Evolutionary conservation across 2,329 filamentous ascomycete genomes (phyloP).

Genomic region (Trichoderma atroviride): DNA sequence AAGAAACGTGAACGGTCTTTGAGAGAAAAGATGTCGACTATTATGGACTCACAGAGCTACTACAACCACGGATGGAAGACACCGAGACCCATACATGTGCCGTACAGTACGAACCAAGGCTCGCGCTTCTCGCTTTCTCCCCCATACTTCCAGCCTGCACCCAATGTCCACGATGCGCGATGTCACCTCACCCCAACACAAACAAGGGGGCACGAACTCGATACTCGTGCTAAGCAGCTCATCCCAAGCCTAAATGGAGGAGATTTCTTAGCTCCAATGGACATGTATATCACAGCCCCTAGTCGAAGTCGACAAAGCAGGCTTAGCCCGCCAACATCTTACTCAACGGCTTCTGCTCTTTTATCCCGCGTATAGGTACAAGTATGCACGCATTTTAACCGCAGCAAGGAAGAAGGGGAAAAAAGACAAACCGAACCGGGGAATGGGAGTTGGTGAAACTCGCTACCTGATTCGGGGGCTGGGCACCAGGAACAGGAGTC

Average conservation of each 20-base stretch:
- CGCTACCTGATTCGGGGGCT: not conserved
- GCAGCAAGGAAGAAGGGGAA: not conserved
- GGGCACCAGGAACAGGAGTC: not conserved
- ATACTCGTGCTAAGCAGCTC: slow-evolving; percentile 2
- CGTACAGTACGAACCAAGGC: not conserved
- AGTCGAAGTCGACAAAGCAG: not conserved
- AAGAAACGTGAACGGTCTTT: not conserved
- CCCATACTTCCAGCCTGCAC: not conserved
- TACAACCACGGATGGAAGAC: not conserved
- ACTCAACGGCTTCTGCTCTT: not conserved
- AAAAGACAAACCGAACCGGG: not conserved
- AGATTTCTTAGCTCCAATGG: not conserved
- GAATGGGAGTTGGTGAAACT: slow-evolving; percentile 13
- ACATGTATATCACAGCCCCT: slow-evolving; percentile 7
- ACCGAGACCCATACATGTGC: not conserved
- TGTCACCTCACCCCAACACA: slow-evolving; percentile 21
- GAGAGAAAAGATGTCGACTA: not conserved
- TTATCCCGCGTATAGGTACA: not conserved
- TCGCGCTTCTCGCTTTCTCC: not conserved
- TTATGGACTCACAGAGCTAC: not conserved
- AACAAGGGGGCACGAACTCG: slow-evolving; percentile 1
- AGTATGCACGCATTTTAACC: slow-evolving; percentile 7
- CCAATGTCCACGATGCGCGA: slow-evolving; percentile 10
- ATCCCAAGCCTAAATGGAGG: not conserved
- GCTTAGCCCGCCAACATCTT: not conserved